Conservation (phyloP, 2,329 filamentous ascomycete genomes). For the Penicillium sp. region DNA sequence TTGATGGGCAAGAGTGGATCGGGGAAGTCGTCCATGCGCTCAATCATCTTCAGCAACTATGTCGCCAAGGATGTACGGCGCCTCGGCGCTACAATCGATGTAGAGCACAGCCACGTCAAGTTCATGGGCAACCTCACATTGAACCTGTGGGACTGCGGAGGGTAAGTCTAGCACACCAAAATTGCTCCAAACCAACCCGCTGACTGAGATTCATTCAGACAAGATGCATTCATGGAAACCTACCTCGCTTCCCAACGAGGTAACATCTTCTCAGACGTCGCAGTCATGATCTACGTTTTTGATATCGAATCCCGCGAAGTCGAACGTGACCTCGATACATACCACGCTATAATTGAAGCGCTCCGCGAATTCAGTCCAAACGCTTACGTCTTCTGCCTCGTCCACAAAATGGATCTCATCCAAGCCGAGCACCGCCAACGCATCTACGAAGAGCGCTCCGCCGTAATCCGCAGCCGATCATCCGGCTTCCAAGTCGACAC, state of each 20-base stretch:
- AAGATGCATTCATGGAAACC: slow-evolving; percentile 98
- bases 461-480: slow-evolving; percentile 75
- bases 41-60: slow-evolving; percentile 99
- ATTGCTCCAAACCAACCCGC: not conserved
- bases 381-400: slow-evolving; percentile 88
- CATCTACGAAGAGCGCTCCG: slow-evolving; percentile 82
- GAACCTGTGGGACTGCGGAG: slow-evolving; percentile 98
- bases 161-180: slow-evolving; percentile 50
- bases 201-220: slow-evolving; percentile 53
- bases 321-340: slow-evolving; percentile 88
- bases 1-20: slow-evolving; percentile 96
- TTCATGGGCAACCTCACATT: slow-evolving; percentile 97
- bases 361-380: slow-evolving; percentile 79
- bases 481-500: slow-evolving; percentile 75
- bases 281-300: slow-evolving; percentile 98
- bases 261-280: slow-evolving; percentile 95
- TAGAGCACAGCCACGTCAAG: slow-evolving; percentile 97
- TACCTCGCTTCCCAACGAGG: slow-evolving; percentile 94
- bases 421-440: slow-evolving; percentile 74
- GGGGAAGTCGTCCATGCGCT: slow-evolving; percentile 97
- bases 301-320: slow-evolving; percentile 97
- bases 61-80: slow-evolving; percentile 93
- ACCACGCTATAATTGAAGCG: slow-evolving; percentile 85
- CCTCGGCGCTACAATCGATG: slow-evolving; percentile 94
- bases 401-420: slow-evolving; percentile 99